Evolutionary conservation across 179 eudicot species (phyloP).

Genomic region (Nepenthes alata): DNA sequence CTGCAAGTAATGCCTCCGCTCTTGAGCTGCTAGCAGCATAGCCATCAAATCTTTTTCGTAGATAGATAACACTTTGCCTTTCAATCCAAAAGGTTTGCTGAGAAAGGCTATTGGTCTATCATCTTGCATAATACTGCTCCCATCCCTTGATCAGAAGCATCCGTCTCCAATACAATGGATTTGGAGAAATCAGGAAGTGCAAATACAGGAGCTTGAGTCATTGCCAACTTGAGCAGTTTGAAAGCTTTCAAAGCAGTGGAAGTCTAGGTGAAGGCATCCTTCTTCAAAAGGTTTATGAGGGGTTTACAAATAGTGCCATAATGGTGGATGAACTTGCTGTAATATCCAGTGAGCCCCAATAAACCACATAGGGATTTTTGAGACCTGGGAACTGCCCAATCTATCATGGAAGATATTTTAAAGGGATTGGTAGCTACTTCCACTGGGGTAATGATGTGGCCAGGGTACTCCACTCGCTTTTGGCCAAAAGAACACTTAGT

Average conservation of each 20-base stretch:
- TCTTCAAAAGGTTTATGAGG: background rate
- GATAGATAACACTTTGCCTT: background rate
- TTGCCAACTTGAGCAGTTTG: background rate
- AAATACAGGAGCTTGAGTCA: background rate
- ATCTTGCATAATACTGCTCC: background rate
- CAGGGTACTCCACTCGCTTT: background rate
- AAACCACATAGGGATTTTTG: background rate
- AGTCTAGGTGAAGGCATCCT: background rate
- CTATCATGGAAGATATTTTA: background rate
- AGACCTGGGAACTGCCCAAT: background rate
- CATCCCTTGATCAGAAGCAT: constrained; percentile 1
- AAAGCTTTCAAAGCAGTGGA: background rate
- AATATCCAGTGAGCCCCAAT: constrained; percentile 2
- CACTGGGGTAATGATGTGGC: background rate
- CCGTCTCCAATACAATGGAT: background rate
- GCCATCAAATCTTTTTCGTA: constrained; percentile 11
- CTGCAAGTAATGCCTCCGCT: constrained; percentile 5
- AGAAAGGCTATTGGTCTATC: constrained; percentile 1
- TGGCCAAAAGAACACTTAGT: background rate
- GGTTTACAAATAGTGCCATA: constrained; percentile 1
- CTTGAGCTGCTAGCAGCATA: background rate
- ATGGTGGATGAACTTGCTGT: background rate
- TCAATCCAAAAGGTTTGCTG: background rate
- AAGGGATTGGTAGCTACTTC: background rate
- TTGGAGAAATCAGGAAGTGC: background rate